These are phyloP conservation scores for Diaporthe sp. DNA, from an alignment of 2,329 filamentous ascomycete species.

Conservation along the genomic window DNA sequence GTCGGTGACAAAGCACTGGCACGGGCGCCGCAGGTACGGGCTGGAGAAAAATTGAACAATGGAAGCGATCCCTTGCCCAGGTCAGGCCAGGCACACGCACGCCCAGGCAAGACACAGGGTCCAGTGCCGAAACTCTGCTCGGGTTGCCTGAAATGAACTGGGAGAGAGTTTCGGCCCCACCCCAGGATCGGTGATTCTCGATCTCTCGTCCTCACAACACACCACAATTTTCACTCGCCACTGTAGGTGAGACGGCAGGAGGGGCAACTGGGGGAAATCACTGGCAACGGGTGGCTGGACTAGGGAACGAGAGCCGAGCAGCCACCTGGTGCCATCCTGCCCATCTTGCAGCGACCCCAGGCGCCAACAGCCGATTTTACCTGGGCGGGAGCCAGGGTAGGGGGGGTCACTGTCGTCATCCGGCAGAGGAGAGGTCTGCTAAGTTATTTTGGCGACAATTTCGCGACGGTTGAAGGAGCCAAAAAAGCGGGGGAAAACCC, in stretches of 20 bases:
- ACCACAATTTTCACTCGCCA: not conserved
- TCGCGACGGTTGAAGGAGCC: slow-evolving; percentile 27
- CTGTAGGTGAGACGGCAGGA: slow-evolving; percentile 15
- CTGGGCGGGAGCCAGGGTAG: not conserved
- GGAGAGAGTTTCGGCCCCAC: not conserved
- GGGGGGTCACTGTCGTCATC: slow-evolving; percentile 17
- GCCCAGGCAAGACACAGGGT: not conserved
- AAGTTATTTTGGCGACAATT: slow-evolving; percentile 27
- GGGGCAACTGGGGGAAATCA: not conserved
- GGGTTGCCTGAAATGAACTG: slow-evolving; percentile 26
- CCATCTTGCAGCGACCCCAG: not conserved
- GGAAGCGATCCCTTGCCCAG: not conserved
- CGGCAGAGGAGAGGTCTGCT: not conserved
- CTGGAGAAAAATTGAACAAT: not conserved
- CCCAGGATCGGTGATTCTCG: not conserved
- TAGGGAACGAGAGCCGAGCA: slow-evolving; percentile 16
- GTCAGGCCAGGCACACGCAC: not conserved
- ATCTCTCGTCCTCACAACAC: not conserved
- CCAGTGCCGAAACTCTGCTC: not conserved
- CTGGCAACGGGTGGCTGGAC: slow-evolving; percentile 21
- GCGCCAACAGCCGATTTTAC: not conserved
- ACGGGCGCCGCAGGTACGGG: not conserved
- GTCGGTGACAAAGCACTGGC: not conserved
- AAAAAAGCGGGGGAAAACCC: slow-evolving; percentile 15
- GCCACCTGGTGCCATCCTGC: not conserved